phyloP scores from a whole-genome alignment of 2,329 filamentous ascomycete species.

The Ceratocystis destructans region DNA sequence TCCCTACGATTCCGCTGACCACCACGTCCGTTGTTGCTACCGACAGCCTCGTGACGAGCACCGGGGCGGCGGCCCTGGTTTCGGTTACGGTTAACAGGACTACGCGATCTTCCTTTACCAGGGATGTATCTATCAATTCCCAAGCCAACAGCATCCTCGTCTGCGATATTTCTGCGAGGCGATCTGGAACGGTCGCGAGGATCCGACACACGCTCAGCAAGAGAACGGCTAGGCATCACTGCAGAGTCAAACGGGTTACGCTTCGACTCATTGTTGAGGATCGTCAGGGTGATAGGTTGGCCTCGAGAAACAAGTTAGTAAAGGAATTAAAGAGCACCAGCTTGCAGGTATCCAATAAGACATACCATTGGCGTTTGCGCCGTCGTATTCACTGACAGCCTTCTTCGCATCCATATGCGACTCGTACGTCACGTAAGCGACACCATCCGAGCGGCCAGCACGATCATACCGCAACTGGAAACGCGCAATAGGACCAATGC shows the following conservation, averaged over 20 bases:
- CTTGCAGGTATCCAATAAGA: background rate
- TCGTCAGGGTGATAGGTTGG: slow-evolving; percentile 63
- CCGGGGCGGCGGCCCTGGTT: slow-evolving; percentile 38
- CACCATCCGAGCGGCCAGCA: slow-evolving; percentile 73
- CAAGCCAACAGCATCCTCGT: slow-evolving; percentile 47
- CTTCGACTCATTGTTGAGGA: slow-evolving; percentile 41
- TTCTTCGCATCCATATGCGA: slow-evolving; percentile 54
- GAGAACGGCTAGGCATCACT: slow-evolving; percentile 40
- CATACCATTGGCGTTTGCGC: slow-evolving; percentile 72
- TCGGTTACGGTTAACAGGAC: slow-evolving; percentile 31
- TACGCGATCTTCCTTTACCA: slow-evolving; percentile 43
- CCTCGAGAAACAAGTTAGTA: slow-evolving; percentile 30
- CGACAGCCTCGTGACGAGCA: slow-evolving; percentile 31
- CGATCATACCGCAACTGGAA: slow-evolving; percentile 71
- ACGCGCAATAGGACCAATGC: slow-evolving; percentile 58
- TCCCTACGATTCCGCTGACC: slow-evolving; percentile 26
- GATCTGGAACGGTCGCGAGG: slow-evolving; percentile 51
- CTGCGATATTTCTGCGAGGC: slow-evolving; percentile 33
- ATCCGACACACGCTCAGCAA: slow-evolving; percentile 47
- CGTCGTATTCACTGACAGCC: slow-evolving; percentile 70
- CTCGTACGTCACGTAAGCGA: slow-evolving; percentile 72
- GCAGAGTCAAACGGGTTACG: slow-evolving; percentile 46
- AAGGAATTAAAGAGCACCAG: background rate
- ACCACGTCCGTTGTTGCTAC: slow-evolving; percentile 24
- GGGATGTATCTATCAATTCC: slow-evolving; percentile 72